Base-by-base conservation (phyloP, 1,139 yeast species). In the Scheffersomyces cryptocercus region DNA sequence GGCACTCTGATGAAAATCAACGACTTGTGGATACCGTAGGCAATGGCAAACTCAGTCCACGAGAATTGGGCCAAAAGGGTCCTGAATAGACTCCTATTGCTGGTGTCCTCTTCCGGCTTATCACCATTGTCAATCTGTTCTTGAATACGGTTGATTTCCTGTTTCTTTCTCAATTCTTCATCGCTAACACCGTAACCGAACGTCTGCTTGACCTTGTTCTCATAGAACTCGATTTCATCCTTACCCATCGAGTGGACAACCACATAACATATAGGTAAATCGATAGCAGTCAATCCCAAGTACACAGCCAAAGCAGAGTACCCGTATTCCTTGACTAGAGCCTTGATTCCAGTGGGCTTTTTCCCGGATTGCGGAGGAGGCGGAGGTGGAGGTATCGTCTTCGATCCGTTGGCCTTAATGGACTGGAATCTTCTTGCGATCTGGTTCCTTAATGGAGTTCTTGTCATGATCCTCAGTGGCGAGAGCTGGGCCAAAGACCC, bases 11-110 rank as follows among this genome's bases (percentile, higher is more conserved):
- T 76, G 52, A 93, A 81, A 10, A 85, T 78, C 49, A 91, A 74
- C 5, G 95, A 81, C 68, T 95, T 93, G 71, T 93, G 99, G 42
- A 93, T 72, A 4, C 97, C 97, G 62, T 93, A 93, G 0, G 99
- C 99, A 50, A 95, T 77, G 14, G 89, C 84, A 55, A 89, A 82
- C 63, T 93, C 97, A 2, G 79, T 70, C 76, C 75, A 73, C 11
- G 78, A 73, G 49, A 74, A 74, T 54, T 70, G 76, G 8, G 68
- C 53, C 59, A 80, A 65, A 28, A 86, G 35, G 29, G 44, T 47
- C 13, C 34, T 44, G 24, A 53, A 37, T 30, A 45, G 35, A 31
- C 20, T 31, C 3, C 32, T 33, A 8, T 32, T 43, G 6, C 42
- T 28, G 11, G 43, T 49, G 3, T 8, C 61, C 43, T 32, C 54